phyloP scores from a whole-genome alignment of 352 stramenopile species.

The Phytophthora cactorum region DNA sequence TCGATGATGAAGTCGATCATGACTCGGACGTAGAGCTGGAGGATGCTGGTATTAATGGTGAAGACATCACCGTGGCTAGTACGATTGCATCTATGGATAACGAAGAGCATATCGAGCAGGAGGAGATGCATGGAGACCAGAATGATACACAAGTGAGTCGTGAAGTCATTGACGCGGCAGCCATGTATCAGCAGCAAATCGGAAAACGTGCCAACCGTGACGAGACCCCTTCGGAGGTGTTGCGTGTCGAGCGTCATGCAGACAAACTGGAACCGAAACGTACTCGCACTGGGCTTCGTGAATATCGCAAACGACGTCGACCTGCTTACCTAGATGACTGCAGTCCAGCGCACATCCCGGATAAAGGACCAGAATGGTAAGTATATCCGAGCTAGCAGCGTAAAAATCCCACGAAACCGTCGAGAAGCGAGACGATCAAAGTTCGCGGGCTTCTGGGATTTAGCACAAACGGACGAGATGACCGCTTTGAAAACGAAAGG shows the following conservation, averaged over 20 bases:
- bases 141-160: too few species aligned
- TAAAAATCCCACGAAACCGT: background rate
- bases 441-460: background rate
- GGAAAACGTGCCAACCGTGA: background rate
- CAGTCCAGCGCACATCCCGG: background rate
- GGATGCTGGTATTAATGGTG: background rate
- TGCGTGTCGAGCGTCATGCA: background rate
- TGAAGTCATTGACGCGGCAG: background rate
- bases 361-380: background rate
- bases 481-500: constrained; percentile 2
- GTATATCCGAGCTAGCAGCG: background rate
- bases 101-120: too few species aligned
- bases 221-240: background rate
- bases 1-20: background rate
- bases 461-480: constrained; percentile 7
- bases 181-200: background rate
- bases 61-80: background rate
- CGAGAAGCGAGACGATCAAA: constrained; percentile 1
- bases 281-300: background rate
- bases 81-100: too few species aligned
- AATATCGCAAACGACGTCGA: background rate
- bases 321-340: background rate
- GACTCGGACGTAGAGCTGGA: background rate
- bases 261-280: background rate
- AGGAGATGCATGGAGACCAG: too few species aligned